Evolutionary conservation across 305 asterid genomes (phyloP).

Genomic region (Fraxinus velutina): DNA sequence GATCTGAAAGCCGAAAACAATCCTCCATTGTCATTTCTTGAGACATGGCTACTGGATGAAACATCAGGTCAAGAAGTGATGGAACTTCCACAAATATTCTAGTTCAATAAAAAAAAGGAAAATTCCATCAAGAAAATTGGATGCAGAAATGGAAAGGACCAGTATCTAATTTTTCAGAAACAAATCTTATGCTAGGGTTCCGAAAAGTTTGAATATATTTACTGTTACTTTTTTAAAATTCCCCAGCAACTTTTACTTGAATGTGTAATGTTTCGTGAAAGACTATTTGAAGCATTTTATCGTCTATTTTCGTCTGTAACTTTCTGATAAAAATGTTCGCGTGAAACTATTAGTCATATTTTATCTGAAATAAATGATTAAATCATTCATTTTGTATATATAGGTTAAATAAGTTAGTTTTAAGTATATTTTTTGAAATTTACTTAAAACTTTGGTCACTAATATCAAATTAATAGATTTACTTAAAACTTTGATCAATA

Average conservation of each 20-base stretch:
- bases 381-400: background rate
- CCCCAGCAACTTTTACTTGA: background rate
- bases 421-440: background rate
- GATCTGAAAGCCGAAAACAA: constrained; percentile 13
- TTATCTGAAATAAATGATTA: background rate
- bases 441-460: background rate
- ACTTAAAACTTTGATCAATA: background rate
- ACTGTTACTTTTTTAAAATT: background rate
- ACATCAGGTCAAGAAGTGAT: constrained; percentile 30
- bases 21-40: constrained; percentile 38
- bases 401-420: background rate
- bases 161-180: background rate
- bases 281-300: background rate
- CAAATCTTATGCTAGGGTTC: background rate
- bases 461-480: background rate
- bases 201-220: background rate
- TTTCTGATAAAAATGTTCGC: background rate
- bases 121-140: background rate
- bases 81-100: constrained; percentile 37
- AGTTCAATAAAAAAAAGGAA: background rate
- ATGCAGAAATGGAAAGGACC: background rate
- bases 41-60: constrained; percentile 46
- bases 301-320: background rate
- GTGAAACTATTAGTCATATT: background rate
- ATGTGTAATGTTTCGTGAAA: background rate